phyloP scores from a whole-genome alignment of 768 basidiomycete species.

The Pleurotus giganteus region DNA sequence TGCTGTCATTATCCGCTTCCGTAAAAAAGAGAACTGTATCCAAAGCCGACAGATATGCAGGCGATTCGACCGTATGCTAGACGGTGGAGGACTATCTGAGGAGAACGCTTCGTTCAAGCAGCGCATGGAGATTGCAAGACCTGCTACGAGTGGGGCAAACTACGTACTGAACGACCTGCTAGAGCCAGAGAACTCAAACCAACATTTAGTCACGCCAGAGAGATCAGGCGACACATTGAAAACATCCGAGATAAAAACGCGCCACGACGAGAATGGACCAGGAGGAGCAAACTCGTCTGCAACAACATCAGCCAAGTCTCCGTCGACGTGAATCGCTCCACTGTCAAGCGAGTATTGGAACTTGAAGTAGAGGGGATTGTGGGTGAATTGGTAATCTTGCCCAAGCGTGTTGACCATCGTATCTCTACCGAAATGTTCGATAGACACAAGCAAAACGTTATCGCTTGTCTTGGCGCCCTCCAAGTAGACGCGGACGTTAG shows the following conservation, averaged over 20 bases:
- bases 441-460: neutral
- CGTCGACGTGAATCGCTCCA: neutral
- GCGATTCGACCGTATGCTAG: too few species aligned
- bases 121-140: too few species aligned
- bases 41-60: too few species aligned
- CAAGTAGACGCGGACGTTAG: neutral
- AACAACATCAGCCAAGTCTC: neutral
- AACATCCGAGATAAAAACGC: neutral
- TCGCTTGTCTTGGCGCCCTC: neutral
- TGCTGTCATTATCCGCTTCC: too few species aligned
- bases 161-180: neutral
- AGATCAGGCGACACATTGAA: neutral
- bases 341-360: neutral
- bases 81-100: too few species aligned
- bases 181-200: slow-evolving; percentile 4
- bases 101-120: too few species aligned
- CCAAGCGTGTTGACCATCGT: neutral
- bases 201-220: neutral
- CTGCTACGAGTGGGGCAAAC: too few species aligned
- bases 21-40: too few species aligned
- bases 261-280: neutral
- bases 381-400: neutral
- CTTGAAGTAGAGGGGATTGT: neutral
- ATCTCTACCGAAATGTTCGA: neutral
- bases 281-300: neutral